Evolutionary conservation across 2,329 filamentous ascomycete species (phyloP).

Genomic region (Sarocladium kiliense): DNA sequence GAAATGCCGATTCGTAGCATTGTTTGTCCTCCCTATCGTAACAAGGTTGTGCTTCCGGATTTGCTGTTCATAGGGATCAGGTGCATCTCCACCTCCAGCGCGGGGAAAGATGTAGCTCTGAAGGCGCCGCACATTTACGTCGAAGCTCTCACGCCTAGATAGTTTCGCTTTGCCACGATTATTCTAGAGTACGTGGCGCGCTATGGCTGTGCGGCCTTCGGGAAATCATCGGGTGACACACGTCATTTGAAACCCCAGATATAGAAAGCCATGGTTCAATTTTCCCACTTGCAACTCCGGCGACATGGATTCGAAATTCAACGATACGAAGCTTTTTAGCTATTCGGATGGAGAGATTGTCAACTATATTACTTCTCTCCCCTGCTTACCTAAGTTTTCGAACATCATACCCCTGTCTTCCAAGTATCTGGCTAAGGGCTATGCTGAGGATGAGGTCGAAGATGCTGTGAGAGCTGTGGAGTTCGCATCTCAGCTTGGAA

Average conservation of each 20-base stretch:
- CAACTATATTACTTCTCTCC: constrained; percentile 11
- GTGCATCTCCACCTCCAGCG: no score
- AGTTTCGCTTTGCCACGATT: background rate
- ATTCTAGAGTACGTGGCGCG: background rate
- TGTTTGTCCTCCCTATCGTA: background rate
- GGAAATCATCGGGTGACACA: background rate
- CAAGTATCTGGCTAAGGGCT: constrained; percentile 14
- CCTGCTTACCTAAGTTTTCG: constrained; percentile 9
- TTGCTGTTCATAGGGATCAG: background rate
- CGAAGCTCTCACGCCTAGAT: background rate
- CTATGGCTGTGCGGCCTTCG: background rate
- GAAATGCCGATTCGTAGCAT: background rate
- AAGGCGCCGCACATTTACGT: background rate
- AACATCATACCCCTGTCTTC: constrained; percentile 12
- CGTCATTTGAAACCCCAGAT: background rate
- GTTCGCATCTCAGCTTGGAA: constrained; percentile 11
- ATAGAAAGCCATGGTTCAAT: background rate
- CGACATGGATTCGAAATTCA: background rate
- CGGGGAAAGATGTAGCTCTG: background rate
- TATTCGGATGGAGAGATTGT: constrained; percentile 10
- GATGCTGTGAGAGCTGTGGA: constrained; percentile 11
- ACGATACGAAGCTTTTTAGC: constrained; percentile 10
- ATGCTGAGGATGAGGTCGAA: constrained; percentile 8
- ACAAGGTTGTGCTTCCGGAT: background rate
- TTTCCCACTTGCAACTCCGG: background rate